A percentile compares a stretch with the other conserved stretches of the same genome.
phyloP scores from a whole-genome alignment of 257 asterid genomes.

The Euphrasia confusa region DNA sequence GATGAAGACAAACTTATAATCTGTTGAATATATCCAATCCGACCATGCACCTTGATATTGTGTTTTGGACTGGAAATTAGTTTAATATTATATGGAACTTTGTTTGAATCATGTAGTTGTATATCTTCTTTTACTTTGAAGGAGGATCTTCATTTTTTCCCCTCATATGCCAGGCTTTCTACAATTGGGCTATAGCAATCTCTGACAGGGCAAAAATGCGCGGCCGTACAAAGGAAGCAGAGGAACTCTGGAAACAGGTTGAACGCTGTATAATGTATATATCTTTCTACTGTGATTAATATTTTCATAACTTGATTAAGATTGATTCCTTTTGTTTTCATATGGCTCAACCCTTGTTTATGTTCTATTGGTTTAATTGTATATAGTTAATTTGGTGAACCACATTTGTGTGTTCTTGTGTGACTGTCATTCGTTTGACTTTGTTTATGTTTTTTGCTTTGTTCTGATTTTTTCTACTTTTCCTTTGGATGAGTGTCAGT shows the following conservation, averaged over 20 bases:
- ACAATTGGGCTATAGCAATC: constrained; percentile 98
- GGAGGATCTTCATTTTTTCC: constrained; percentile 6
- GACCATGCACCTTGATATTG: constrained; percentile 5
- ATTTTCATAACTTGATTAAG: constrained; percentile 12
- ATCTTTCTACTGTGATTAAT: constrained; percentile 15
- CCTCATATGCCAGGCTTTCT: constrained; percentile 64
- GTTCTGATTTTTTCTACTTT: neutral
- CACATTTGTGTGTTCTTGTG: neutral
- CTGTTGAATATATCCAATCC: constrained; percentile 12
- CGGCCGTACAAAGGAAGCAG: constrained; percentile 99
- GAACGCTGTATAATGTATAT: constrained; percentile 16
- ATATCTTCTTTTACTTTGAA: constrained; percentile 13
- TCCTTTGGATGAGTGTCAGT: neutral
- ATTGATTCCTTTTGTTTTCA: constrained; percentile 18
- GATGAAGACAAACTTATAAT: constrained; percentile 21
- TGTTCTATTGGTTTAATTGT: constrained; percentile 14
- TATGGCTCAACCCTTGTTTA: constrained; percentile 18
- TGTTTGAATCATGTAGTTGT: neutral
- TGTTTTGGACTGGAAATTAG: constrained; percentile 6
- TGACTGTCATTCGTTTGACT: neutral
- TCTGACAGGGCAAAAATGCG: constrained; percentile 98
- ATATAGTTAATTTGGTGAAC: constrained; percentile 8
- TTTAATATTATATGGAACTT: neutral
- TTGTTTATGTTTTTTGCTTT: neutral
- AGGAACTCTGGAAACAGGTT: constrained; percentile 97